Evolutionary conservation across 495 filamentous ascomycete species (phyloP), one percentile per base, ranked within the genome.

Genomic region (Hypoxylon rickii): DNA sequence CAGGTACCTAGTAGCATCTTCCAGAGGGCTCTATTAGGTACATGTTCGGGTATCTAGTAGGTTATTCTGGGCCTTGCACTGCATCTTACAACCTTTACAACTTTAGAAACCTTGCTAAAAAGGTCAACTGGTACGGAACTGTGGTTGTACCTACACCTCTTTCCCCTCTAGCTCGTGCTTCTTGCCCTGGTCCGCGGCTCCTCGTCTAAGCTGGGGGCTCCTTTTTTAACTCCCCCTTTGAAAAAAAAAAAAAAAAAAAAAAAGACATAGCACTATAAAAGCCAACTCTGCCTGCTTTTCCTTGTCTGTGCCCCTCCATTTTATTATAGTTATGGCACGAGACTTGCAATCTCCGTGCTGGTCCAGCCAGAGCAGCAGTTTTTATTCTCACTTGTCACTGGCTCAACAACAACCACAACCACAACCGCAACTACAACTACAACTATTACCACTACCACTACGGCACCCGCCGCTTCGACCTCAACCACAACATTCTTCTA

Each of bases 271-370:
- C 65, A 70, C 68, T 75, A 75, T 76, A 76, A 73, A 76, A 70
- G 60, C 65, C 72, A 76, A 70, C 65, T 71, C 65, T 64, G 63
- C 63, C 59, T 57, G 48, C 59, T 57, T 66, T 67, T 67, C 64
- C 62, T 58, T 49, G 57, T 61, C 60, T 55, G 64, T 72, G 64
- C 68, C 71, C 70, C 69, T 68, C 70, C 71, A 64, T 70, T 64
- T 59, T 59, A 55, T 60, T 61, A 52, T 42, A 68, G 64, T 58
- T 59, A 72, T 73, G 71, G 74, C 70, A 75, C 70, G 70, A 74
- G 70, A 72, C 68, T 70, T 61, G 55, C 70, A 74, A 66, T 71
- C 55, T 66, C 65, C 65, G 67, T 57, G 57, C 61, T 64, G 60
- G 60, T 70, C 69, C 61, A 67, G 55, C 65, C 67, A 70, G 68